Base-by-base conservation (phyloP, 768 basidiomycete species). In the Tylopilus felleus region DNA sequence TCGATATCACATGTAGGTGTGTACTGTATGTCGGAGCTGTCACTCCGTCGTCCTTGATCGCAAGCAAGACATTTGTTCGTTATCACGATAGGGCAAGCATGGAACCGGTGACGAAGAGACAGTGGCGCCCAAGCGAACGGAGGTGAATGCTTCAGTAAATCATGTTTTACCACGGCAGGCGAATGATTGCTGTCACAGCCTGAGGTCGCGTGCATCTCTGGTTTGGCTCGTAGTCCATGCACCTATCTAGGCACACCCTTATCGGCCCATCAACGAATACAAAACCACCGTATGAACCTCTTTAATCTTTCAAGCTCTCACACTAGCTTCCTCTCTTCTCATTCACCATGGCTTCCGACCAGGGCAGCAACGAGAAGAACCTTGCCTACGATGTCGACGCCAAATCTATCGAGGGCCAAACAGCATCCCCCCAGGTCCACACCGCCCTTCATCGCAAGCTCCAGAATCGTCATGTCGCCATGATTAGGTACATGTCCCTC, bases 401-500 rank as follows among this genome's bases (percentile, higher is more conserved):
- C 47, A 46, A 23, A 38, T 57, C 40, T 1, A 1, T 57, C 39
- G 64, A 67, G 43, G 57, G 25, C 12, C 59, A 62, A 39, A 19
- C 23, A 6, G 7, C 33, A 0, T 0, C 27, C 4, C 35, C 53
- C 3, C 10, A 19, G 13, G 36, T 9, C 13, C 55, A 65, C 14
- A 57, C 51, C 1, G 2, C 29, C 12, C 67, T 68, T 19, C 52
- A 59, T 9, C 71, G 71, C 13, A 57, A 70, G 47, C 60, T 72
- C 2, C 68, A 72, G 57, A 69, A 66, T 41, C 64, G 71, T 8
- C 71, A 72, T 58, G 61, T 72, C 4, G 68, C 72, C 46, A 72
- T 72, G 71, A 73, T 72, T n/a, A 68, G 68, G 70, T 66, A 31
- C 14, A 28, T 19, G 4, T 21, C n/a, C 14, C 8, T 38, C 19